Evolutionary conservation across 129 eudicot species (phyloP), one percentile per base, ranked within the genome.

Genomic region (Ambrosia artemisiifolia): DNA sequence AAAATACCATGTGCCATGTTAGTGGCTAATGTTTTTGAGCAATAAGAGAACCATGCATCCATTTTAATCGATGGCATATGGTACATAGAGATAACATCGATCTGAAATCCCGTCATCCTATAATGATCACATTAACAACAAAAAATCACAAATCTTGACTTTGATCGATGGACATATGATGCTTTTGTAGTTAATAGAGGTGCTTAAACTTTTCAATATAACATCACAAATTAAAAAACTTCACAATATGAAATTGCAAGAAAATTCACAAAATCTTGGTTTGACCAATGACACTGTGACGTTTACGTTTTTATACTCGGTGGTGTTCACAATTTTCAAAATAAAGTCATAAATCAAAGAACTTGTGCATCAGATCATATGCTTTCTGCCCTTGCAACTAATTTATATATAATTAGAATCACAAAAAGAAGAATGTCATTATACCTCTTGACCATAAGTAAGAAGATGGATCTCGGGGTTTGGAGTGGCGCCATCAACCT

Each of bases 31-130:
- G 91, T 65, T 79, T 85, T 66, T 81, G 88, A 65, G 84, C 91
- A 5, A 86, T 72, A 33, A 79, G 70, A 28, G 88, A 80, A 54
- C 84, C 88, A 60, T 79, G 70, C 60, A 81, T 10, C 95, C 95
- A 88, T 24, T 17, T 83, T 79, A 14, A 74, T 85, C 2, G 91
- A 70, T 6, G 88, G 74, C 59, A 84, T 57, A 60, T 83, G 76
- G 69, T 63, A 43, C 11, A 55, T 36, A 9, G 87, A 78, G 50
- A 79, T 73, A 33, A 85, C 88, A 40, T 73, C 81, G 28, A 24
- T 24, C 87, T 7, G 94, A 90, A 63, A 90, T 82, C 42, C 88
- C 85, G 53, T 86, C 93, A 83, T 87, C 93, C 96, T 87, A 56
- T 73, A 24, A 56, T 56, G 63, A 56, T 24, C 63, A 56, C 35